Evolutionary conservation across 768 basidiomycete species (phyloP), one percentile per base, ranked within the genome.

Genomic region (Leccinum broughii): DNA sequence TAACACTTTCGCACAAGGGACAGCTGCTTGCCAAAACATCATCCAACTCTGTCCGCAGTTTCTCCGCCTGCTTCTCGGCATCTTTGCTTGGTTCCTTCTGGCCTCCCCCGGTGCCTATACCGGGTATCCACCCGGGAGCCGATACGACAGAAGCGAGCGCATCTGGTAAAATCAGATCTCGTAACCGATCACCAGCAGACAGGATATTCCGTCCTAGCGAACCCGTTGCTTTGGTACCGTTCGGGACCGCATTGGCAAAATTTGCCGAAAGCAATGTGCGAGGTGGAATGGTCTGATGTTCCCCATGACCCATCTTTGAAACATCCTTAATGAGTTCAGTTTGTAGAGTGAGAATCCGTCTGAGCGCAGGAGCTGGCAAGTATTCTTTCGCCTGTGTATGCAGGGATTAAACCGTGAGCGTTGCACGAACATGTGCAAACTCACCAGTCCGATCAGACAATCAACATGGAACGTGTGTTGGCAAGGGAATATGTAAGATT

Each of bases 401-500:
- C 32, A 62, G 52, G 1, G 6, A 10, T 65, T 41, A 57, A 53
- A 46, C 37, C 30, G 26, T 3, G 34, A 28, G 3, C 11, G 28
- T 30, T n/a, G 15, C 39, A 51, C 51, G 26, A 32, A 53, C 30
- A 59, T 32, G 48, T 26, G 8, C 26, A 57, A 61, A 77, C 93
- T 70, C 69, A 98, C 97, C 83, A 97, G 79, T 28, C 89, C 86
- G 72, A 99, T 95, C 56, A 98, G 80, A 77, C 97, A 98, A 72
- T 99, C 96, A 6, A 94, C 94, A 76, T 98, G 97, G 84, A 98
- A 98, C 15, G 87, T 85, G 73, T 99, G 97, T 67, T 95, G 93
- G 75, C 97, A 98, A 49, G 97, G 97, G 77, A 99, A 99, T 51
- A 96, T 93, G 75, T 99, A 99, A 74, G 98, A 98, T 69, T 98